Evolutionary conservation across 2,329 filamentous ascomycete genomes (phyloP), one percentile per base, ranked within the genome.

Genomic region (Talaromyces piceae): DNA sequence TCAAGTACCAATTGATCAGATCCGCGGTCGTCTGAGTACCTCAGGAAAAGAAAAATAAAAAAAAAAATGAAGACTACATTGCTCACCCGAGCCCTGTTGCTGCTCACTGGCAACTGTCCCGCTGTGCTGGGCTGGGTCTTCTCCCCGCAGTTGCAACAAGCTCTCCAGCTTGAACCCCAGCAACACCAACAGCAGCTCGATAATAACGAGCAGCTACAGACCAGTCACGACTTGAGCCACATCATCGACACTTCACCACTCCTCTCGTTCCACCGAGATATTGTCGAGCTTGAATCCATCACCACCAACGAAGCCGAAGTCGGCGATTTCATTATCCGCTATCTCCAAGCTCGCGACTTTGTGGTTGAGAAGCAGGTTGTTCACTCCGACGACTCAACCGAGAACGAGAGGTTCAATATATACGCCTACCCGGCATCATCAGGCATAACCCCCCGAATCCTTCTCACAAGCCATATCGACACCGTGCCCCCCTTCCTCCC

Each of bases 391-490:
- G 18, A 59, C 55, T n/a, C n/a, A n/a, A n/a, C n/a, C n/a, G 31
- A 61, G 54, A 55, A 70, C 33, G 64, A 68, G 27, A 78, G 86
- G 39, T 90, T 85, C 74, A 95, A 95, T 61, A 75, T 95, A 45
- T 73, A 91, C 37, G 90, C 90, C 2, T 89, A 64, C 49, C 64
- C 67, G 2, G 50, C 59, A 12, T 56, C 51, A 9, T 56, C 51
- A 9, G 49, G 46, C 16, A 46, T 51, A 11, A 33, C 47, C 45
- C 27, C 57, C 31, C 67, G 67, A 41, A 66, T 74, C 28, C 62
- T 74, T 18, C 57, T 74, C 30, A 83, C 83, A 1, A 90, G 85
- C 51, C 90, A 95, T 66, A 91, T 95, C 60, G 91, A 96, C 61
- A 83, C 80, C 2, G 81, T 81, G 37, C 73, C 73, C 1, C 73